phyloP scores from a whole-genome alignment of 768 basidiomycete genomes.

The Pleurotus salmoneostramineus region DNA sequence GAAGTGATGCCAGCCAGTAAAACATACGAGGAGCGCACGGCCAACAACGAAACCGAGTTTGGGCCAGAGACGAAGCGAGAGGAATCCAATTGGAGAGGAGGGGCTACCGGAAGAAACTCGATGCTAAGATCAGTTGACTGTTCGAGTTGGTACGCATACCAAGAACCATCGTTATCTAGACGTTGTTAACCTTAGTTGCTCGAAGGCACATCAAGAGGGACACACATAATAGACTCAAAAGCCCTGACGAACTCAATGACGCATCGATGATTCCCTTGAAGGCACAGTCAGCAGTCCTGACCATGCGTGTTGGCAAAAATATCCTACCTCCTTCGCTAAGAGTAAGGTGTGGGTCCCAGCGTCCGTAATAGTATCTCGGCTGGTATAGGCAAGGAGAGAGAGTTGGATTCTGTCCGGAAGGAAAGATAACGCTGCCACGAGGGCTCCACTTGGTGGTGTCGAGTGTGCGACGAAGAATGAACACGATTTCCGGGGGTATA shows the following conservation, averaged over 20 bases:
- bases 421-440: slow-evolving; percentile 21
- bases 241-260: slow-evolving; percentile 45
- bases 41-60: slow-evolving; percentile 30
- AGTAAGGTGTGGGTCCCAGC: slow-evolving; percentile 24
- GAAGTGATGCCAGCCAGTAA: slow-evolving; percentile 44
- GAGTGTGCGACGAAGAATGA: slow-evolving; percentile 22
- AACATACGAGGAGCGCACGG: slow-evolving; percentile 55
- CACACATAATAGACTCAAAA: slow-evolving; percentile 48
- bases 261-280: slow-evolving; percentile 31
- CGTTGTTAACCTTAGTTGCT: not conserved
- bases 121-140: slow-evolving; percentile 19
- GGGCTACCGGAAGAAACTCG: slow-evolving; percentile 16
- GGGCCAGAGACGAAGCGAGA: slow-evolving; percentile 14
- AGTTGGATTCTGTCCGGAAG: slow-evolving; percentile 20
- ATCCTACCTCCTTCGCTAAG: slow-evolving; percentile 25
- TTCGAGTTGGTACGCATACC: slow-evolving; percentile 33
- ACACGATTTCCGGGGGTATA: slow-evolving; percentile 22
- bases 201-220: slow-evolving; percentile 3
- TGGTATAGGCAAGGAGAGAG: slow-evolving; percentile 27
- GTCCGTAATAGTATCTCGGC: slow-evolving; percentile 24
- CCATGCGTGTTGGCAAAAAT: not conserved
- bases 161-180: slow-evolving; percentile 41
- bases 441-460: slow-evolving; percentile 16
- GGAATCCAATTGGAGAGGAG: slow-evolving; percentile 23
- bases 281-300: slow-evolving; percentile 5